Percentiles rank a stretch among this genome's conserved stretches.
Conservation (phyloP, 192 early-diverging fungal species). For the Chytriomyces hyalinus region DNA sequence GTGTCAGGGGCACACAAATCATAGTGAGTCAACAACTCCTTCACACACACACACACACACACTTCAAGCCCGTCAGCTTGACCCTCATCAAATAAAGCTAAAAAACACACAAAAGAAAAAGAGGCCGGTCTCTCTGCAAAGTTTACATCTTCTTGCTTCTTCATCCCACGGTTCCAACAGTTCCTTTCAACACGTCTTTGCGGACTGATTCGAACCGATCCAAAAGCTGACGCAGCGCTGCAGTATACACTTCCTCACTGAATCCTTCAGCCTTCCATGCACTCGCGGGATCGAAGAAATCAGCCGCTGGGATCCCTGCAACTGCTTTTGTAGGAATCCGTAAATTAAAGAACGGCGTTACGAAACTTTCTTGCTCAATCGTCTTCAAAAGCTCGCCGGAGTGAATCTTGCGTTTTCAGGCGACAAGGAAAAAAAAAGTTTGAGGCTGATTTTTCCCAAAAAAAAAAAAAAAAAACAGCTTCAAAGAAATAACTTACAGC, state of each 20-base stretch:
- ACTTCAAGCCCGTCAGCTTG: too few species aligned
- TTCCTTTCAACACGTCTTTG: constrained; percentile 2
- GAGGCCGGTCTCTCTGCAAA: neutral
- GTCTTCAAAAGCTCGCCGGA: constrained; percentile 68
- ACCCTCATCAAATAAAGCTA: neutral
- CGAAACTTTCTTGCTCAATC: constrained; percentile 62
- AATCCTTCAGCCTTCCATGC: constrained; percentile 59
- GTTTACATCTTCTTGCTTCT: neutral
- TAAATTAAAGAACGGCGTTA: constrained; percentile 83
- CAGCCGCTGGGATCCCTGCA: constrained; percentile 69
- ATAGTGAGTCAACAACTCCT: neutral
- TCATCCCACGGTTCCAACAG: neutral
- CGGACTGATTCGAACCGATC: neutral
- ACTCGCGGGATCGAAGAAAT: constrained; percentile 77
- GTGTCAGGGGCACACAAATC: neutral
- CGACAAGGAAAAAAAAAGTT: neutral
- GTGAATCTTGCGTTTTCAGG: constrained; percentile 64
- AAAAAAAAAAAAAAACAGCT: neutral
- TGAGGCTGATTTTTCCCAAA: neutral
- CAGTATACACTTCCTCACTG: constrained; percentile 47
- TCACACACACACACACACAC: too few species aligned
- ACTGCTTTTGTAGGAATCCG: constrained; percentile 73
- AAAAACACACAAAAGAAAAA: neutral
- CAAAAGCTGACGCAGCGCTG: constrained; percentile 9
- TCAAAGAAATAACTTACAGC: constrained; percentile 57